phyloP scores from a whole-genome alignment of 2,329 filamentous ascomycete species.

The Zymoseptoria ardabiliae region DNA sequence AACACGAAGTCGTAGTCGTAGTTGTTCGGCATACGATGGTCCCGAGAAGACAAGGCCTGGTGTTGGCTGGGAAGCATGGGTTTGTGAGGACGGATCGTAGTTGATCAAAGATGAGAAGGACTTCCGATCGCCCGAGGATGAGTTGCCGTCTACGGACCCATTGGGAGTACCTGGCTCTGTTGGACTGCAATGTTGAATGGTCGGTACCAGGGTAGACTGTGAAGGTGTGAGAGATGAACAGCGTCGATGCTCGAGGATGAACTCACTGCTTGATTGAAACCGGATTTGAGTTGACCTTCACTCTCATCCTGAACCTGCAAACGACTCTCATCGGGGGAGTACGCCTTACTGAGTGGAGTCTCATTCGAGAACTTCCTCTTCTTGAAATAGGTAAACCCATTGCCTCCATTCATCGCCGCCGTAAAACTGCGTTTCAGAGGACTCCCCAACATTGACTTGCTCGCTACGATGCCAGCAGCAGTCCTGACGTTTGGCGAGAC shows the following conservation, averaged over 20 bases:
- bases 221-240: not conserved
- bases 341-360: constrained; percentile 3
- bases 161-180: constrained; percentile 24
- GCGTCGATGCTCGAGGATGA: not conserved
- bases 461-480: constrained; percentile 9
- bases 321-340: not conserved
- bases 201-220: constrained; percentile 1
- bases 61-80: constrained; percentile 9
- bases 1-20: constrained; percentile 61
- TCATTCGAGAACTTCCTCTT: constrained; percentile 19
- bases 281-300: not conserved
- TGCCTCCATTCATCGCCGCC: constrained; percentile 23
- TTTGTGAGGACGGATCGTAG: constrained; percentile 39
- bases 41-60: constrained; percentile 5
- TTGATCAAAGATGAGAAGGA: constrained; percentile 44
- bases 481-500: constrained; percentile 27
- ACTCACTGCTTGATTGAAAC: not conserved
- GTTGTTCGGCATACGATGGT: constrained; percentile 50
- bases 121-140: constrained; percentile 28
- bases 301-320: not conserved
- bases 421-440: constrained; percentile 30
- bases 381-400: constrained; percentile 31
- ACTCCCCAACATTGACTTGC: constrained; percentile 20
- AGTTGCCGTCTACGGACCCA: constrained; percentile 16
- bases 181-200: constrained; percentile 15